Evolutionary conservation across 192 early-diverging fungal species (phyloP), one percentile per base, ranked within the genome.

Genomic region (Rhizoclosmatium sp.): DNA sequence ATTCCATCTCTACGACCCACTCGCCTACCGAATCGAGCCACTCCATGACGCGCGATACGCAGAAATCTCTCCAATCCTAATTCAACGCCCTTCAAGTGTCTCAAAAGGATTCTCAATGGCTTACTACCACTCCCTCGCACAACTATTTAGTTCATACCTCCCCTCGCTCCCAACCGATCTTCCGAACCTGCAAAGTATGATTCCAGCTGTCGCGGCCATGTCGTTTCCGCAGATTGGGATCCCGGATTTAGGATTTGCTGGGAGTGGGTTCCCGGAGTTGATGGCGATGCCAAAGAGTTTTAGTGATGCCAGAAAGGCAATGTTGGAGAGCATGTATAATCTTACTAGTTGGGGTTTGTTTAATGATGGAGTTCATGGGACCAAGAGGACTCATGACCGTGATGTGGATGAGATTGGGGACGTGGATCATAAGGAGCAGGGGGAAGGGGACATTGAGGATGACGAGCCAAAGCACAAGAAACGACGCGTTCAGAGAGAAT

Each of bases 1-100:
- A 10, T 89, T 89, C 67, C 76, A 85, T 58, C 68, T 89, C 12
- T 87, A 84, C 69, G 87, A 89, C 66, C 87, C 87, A 3, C 39
- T 88, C 59, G 80, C 81, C 9, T 89, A 89, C 59, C 66, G 87
- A 41, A 65, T 84, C 49, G 87, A 89, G 49, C 87, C 87, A 2
- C 74, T 89, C 7, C 41, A 87, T 47, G 76, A 87, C 60, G 19
- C 71, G 2, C 51, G 79, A 39, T 87, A 85, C 65, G 75, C 77
- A 9, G 82, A 80, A 69, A 82, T 89, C 64, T 78, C 84, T 14
- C 87, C 87, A 3, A 76, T 85, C 31, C 84, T 84, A 21, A 46
- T 89, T 3, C 81, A 84, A 65, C 78, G 84, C 2, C 87, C 87
- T 3, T 81, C 81, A 23, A 48, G 44, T 56, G 12, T 67, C 21